A percentile compares a stretch with the other conserved stretches of the same genome.
These are phyloP conservation scores for Coffea humblotiana DNA, from an alignment of 305 asterid species.

Conservation along the genomic window DNA sequence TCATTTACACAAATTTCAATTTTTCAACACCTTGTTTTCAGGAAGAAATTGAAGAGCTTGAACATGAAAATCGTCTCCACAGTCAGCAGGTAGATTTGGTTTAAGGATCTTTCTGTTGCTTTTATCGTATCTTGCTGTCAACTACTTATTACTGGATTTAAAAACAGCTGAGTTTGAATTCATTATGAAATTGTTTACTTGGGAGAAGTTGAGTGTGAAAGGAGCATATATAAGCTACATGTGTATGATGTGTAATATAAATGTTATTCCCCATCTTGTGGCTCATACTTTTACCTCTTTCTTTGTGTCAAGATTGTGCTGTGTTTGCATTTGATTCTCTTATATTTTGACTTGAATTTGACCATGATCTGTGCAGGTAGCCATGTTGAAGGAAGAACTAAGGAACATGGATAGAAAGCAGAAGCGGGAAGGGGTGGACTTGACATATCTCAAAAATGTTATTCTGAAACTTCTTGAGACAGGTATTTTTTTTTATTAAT, in stretches of 20 bases:
- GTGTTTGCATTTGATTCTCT: constrained; percentile 4
- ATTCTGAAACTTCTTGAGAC: constrained; percentile 92
- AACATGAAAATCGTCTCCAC: constrained; percentile 94
- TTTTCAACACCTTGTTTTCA: constrained; percentile 37
- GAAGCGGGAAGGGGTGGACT: constrained; percentile 98
- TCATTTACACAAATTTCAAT: constrained; percentile 2
- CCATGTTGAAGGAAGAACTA: constrained; percentile 90
- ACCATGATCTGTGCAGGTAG: constrained; percentile 56
- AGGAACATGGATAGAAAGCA: constrained; percentile 87
- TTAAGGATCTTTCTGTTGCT: background rate
- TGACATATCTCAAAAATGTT: constrained; percentile 94
- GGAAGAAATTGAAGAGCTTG: constrained; percentile 99
- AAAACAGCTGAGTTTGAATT: background rate
- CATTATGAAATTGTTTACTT: background rate
- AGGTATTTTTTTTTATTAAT: constrained; percentile 46
- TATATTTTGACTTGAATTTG: constrained; percentile 21
- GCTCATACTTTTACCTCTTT: background rate
- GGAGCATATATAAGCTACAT: background rate
- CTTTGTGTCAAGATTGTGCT: constrained; percentile 2
- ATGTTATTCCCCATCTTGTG: background rate
- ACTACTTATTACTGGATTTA: background rate
- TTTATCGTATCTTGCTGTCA: constrained; percentile 7
- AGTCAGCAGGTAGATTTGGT: constrained; percentile 71
- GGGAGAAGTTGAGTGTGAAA: background rate
- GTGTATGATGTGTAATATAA: background rate